Conservation (phyloP, 108 stramenopile genomes). For the Cyclotella cryptica region DNA sequence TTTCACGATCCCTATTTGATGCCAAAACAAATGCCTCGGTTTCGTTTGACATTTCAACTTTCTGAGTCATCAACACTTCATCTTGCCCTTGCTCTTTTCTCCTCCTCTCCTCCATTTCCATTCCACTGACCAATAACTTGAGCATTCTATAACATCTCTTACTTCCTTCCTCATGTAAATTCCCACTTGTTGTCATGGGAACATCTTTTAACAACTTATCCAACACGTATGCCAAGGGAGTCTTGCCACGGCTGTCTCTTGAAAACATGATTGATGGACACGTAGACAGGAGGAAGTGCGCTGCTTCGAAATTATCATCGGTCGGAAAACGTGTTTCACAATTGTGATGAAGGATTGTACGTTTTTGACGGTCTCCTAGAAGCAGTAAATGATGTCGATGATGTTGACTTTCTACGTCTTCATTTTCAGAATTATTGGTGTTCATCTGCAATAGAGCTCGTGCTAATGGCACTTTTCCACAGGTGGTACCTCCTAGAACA, state of each 20-base stretch:
- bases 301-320: slow-evolving; percentile 24
- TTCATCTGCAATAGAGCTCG: slow-evolving; percentile 31
- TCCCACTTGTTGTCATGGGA: not conserved
- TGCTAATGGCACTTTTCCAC: slow-evolving; percentile 19
- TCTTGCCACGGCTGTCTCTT: slow-evolving; percentile 26
- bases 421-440: not conserved
- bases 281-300: slow-evolving; percentile 21
- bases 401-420: not conserved
- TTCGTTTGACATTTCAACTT: not conserved
- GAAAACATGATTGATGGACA: slow-evolving; percentile 25
- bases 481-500: slow-evolving; percentile 36
- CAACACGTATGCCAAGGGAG: slow-evolving; percentile 35
- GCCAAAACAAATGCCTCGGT: not conserved
- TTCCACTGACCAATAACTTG: slow-evolving; percentile 30
- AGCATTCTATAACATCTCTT: slow-evolving; percentile 28
- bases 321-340: slow-evolving; percentile 13
- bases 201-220: slow-evolving; percentile 3
- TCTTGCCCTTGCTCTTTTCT: too few species aligned
- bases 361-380: slow-evolving; percentile 42
- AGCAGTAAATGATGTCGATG: slow-evolving; percentile 17
- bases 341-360: slow-evolving; percentile 46
- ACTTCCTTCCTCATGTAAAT: slow-evolving; percentile 13
- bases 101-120: slow-evolving; percentile 24
- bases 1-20: not conserved
- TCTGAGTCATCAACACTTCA: too few species aligned